A percentile compares a stretch with the other conserved stretches of the same genome.
Evolutionary conservation across 306 rosid species (phyloP).

Genomic region (Hylodesmum podocarpum): DNA sequence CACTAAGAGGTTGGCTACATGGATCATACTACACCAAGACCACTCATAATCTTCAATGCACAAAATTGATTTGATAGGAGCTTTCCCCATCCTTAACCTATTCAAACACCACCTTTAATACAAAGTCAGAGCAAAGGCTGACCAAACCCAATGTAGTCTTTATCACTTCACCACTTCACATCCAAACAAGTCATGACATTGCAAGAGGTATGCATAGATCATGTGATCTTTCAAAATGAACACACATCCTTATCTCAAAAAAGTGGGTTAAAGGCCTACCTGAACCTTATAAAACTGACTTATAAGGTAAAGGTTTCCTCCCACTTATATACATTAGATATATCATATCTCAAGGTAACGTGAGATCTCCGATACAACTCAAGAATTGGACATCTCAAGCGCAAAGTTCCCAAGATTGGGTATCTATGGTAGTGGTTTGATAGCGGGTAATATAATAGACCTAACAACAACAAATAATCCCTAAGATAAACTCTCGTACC

Average conservation of each 20-base stretch:
- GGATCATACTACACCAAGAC: not conserved
- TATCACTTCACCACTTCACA: not conserved
- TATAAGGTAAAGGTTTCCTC: no score
- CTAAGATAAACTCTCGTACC: no score
- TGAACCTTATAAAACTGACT: no score
- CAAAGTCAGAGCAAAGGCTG: not conserved
- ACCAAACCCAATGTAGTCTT: not conserved
- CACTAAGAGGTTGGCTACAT: not conserved
- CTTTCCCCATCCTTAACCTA: not conserved
- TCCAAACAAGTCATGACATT: not conserved
- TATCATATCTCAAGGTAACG: no score
- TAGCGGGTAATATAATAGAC: no score
- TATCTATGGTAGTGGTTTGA: no score
- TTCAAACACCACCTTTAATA: not conserved
- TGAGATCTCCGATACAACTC: no score
- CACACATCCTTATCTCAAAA: not conserved
- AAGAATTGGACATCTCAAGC: no score
- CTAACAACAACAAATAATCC: no score
- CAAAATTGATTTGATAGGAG: not conserved
- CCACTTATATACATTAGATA: no score
- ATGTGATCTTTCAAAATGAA: not conserved
- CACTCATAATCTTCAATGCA: not conserved
- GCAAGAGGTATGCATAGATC: not conserved
- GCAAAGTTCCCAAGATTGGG: no score
- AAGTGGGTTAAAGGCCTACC: no score